phyloP scores from a whole-genome alignment of 2,329 filamentous ascomycete genomes.

The Ophiostoma himal-ulmi region DNA sequence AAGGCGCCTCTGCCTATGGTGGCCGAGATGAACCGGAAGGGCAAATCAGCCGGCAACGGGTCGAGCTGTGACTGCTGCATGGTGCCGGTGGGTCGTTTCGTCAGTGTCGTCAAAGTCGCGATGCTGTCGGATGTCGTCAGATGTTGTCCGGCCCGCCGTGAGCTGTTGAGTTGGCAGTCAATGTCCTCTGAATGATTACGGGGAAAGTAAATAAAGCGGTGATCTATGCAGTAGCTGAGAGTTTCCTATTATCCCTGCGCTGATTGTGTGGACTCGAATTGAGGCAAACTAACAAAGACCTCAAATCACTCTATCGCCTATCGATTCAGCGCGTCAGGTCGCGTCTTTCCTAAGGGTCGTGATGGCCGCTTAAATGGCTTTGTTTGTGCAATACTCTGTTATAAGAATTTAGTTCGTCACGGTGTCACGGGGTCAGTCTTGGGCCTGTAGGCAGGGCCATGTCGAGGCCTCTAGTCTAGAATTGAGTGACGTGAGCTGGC shows the following conservation, averaged over 20 bases:
- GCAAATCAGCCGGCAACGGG: conserved; percentile 75
- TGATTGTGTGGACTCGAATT: no score
- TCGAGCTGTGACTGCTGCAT: conserved; percentile 79
- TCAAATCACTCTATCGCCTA: background rate
- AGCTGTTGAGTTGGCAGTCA: no score
- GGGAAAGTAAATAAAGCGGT: background rate
- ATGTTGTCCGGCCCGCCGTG: background rate
- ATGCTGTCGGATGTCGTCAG: background rate
- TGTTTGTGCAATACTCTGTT: background rate
- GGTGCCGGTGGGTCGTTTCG: background rate
- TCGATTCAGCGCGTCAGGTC: background rate
- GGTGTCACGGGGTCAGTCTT: background rate
- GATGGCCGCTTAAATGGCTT: background rate
- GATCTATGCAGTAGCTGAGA: background rate
- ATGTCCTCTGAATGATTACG: no score
- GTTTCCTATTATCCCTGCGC: background rate
- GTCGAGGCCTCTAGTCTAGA: background rate
- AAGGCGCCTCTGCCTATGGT: conserved; percentile 96
- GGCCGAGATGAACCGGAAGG: conserved; percentile 91
- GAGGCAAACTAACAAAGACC: background rate
- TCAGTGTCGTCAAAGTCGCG: background rate
- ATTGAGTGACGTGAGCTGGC: background rate
- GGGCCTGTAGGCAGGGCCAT: background rate
- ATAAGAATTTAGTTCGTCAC: background rate
- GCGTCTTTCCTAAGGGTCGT: background rate